These are phyloP conservation scores for Jamesozyma gamospora DNA, from an alignment of 805 yeast species.

Conservation along the genomic window DNA sequence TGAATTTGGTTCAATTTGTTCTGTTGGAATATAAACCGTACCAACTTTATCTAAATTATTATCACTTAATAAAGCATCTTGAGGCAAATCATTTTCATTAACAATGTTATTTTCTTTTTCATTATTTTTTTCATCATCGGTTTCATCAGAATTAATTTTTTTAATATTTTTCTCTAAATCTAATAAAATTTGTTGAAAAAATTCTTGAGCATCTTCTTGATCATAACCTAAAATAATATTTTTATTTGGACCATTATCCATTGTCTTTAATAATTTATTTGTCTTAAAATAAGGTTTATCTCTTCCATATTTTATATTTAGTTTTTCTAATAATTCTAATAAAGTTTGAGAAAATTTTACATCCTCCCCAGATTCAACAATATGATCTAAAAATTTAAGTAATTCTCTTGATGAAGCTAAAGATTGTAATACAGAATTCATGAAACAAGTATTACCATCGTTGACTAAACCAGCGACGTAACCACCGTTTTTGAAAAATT, in stretches of 20 bases:
- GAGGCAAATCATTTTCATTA: slow-evolving; percentile 23
- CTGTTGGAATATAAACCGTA: slow-evolving; percentile 59
- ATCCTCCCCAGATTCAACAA: slow-evolving; percentile 17
- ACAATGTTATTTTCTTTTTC: slow-evolving; percentile 17
- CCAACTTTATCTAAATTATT: slow-evolving; percentile 50
- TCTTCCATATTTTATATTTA: slow-evolving; percentile 47
- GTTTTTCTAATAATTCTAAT: slow-evolving; percentile 39
- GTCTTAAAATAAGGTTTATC: slow-evolving; percentile 53
- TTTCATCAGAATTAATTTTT: slow-evolving; percentile 5
- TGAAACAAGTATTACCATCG: slow-evolving; percentile 90
- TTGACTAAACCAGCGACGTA: slow-evolving; percentile 77
- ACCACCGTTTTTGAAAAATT: slow-evolving; percentile 50
- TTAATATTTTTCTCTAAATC: slow-evolving; percentile 42
- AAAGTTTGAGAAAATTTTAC: slow-evolving; percentile 46
- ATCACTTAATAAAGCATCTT: slow-evolving; percentile 32
- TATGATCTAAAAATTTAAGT: slow-evolving; percentile 43
- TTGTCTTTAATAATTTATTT: slow-evolving; percentile 46
- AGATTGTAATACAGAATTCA: slow-evolving; percentile 83
- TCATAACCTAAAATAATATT: slow-evolving; percentile 74
- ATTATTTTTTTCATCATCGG: slow-evolving; percentile 4
- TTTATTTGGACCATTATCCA: slow-evolving; percentile 72
- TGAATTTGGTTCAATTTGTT: slow-evolving; percentile 65
- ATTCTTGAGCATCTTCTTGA: slow-evolving; percentile 96
- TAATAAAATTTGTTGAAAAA: slow-evolving; percentile 68
- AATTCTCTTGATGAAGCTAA: slow-evolving; percentile 65